Base-by-base conservation (phyloP, 768 basidiomycete genomes). In the Suillus paluster region DNA sequence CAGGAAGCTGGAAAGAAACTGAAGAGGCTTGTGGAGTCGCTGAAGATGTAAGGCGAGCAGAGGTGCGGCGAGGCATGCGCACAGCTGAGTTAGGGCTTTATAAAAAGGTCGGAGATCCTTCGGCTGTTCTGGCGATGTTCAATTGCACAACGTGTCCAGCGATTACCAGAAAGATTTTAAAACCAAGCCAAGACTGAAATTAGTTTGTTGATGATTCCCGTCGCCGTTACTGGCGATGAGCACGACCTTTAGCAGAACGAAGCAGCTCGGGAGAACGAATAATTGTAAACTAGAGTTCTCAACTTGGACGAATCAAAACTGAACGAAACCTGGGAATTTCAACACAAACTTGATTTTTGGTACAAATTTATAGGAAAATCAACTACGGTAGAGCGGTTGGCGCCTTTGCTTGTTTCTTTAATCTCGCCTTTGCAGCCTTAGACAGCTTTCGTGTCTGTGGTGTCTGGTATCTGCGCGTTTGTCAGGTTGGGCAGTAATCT, bases 11-110 rank as follows among this genome's bases (percentile, higher is more conserved):
- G 61, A 67, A 65, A 39, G 75, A 64, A 58, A 71, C 63, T 56
- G 63, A 58, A 54, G 67, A 67, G 21, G 66, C 69, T 61, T 68
- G 68, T 58, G 73, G 71, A 49, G 80, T 69, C 62, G 72, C 64
- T 61, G 70, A 66, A 58, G 73, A 66, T 57, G 70, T 68, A 52
- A 71, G 67, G 66, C 79, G 82, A 67, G 77, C 66, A 59, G 81
- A 78, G 62, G 80, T 74, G 73, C 85, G 86, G 74, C 84, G 85
- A 77, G 86, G 84, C 86, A 87, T 88, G 68, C 57, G 68, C 73
- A 73, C 76, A 75, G 74, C 74, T 71, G 68, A 70, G 70, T 60
- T 60, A 64, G 69, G 68, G 68, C 67, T 66, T 71, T 74, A 77
- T 75, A 75, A 71, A 75, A 64, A 68, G 71, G 73, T 76, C 73